These are phyloP conservation scores for Gaeumannomyces sp. DNA, from an alignment of 2,329 filamentous ascomycete species.

Conservation along the genomic window DNA sequence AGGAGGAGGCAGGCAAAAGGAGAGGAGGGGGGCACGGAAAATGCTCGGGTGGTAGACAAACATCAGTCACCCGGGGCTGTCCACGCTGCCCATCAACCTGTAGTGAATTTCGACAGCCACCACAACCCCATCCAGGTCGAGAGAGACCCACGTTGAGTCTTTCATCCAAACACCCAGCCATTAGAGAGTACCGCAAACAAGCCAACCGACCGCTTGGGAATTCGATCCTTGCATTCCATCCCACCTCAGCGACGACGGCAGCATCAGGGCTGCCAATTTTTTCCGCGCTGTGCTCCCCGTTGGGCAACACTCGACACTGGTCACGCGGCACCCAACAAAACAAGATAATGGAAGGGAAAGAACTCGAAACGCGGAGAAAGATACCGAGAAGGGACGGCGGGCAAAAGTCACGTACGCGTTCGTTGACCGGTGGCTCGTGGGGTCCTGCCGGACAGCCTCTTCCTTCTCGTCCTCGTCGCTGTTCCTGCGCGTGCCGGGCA, in stretches of 20 bases:
- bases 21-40: background rate
- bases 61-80: background rate
- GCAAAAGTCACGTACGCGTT: conserved; percentile 63
- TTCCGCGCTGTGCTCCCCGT: background rate
- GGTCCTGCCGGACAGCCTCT: conserved; percentile 61
- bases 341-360: background rate
- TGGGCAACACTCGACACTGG: background rate
- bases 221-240: background rate
- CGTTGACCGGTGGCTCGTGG: conserved; percentile 65
- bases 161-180: background rate
- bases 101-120: background rate
- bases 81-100: background rate
- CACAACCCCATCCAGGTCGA: no score
- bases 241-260: background rate
- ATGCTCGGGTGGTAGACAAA: background rate
- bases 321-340: background rate
- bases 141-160: background rate
- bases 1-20: background rate
- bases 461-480: conserved; percentile 89
- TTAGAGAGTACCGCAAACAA: background rate
- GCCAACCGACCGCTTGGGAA: background rate
- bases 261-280: no score
- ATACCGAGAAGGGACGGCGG: background rate
- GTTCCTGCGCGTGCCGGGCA: conserved; percentile 80
- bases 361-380: background rate